These are phyloP conservation scores for Micromonas commoda DNA, from an alignment of 139 green algal species.

Conservation along the genomic window DNA sequence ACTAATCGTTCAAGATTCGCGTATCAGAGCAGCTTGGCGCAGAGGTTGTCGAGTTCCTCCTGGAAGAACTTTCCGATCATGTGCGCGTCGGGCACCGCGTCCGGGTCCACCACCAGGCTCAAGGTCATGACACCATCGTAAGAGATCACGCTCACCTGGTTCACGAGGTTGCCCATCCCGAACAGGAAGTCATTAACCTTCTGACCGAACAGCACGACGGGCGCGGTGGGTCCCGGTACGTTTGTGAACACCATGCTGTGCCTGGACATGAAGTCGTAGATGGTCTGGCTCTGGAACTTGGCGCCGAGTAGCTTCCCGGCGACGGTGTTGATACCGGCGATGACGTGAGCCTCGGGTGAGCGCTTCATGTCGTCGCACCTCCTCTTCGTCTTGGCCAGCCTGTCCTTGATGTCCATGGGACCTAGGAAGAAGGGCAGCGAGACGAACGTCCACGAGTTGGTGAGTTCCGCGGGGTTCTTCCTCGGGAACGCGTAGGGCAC, in stretches of 20 bases:
- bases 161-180: conserved; percentile 6
- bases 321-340: conserved; percentile 6
- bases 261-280: conserved; percentile 22
- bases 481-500: conserved; percentile 10
- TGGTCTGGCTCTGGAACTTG: not conserved
- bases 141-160: conserved; percentile 5
- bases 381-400: not conserved
- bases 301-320: not conserved
- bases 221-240: conserved; percentile 10
- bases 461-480: not conserved
- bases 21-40: too few species aligned
- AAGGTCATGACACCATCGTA: not conserved
- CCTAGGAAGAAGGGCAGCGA: not conserved
- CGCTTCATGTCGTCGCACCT: conserved; percentile 4
- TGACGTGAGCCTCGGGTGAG: not conserved
- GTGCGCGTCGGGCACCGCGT: not conserved
- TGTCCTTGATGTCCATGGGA: not conserved
- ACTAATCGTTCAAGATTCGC: too few species aligned
- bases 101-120: conserved; percentile 5
- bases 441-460: conserved; percentile 16
- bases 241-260: conserved; percentile 25
- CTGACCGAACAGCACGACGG: not conserved
- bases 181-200: not conserved
- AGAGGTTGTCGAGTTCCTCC: not conserved
- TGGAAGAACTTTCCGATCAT: not conserved